A percentile compares a stretch with the other conserved stretches of the same genome.
Conservation (phyloP, 805 yeast genomes). For the Saccharomycopsis sp. region DNA sequence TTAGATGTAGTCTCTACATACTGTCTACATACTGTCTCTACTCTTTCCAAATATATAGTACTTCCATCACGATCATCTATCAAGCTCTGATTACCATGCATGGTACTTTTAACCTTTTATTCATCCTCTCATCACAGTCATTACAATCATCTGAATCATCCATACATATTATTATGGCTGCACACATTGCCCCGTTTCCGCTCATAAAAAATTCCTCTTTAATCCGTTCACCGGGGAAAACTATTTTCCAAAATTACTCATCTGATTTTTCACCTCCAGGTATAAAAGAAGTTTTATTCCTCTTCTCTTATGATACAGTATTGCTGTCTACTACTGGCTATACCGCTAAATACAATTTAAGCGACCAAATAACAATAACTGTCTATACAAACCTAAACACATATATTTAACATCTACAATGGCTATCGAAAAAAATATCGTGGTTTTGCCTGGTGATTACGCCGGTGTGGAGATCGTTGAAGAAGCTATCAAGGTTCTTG, state of each 20-base stretch:
- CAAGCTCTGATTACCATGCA: too few species aligned
- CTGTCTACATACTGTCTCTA: too few species aligned
- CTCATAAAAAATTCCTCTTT: neutral
- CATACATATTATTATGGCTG: neutral
- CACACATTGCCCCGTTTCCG: neutral
- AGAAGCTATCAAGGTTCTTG: conserved; percentile 88
- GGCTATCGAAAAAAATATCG: conserved; percentile 52
- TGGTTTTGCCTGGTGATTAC: conserved; percentile 93
- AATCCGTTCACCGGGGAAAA: neutral
- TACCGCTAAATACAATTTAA: too few species aligned
- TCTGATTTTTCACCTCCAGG: neutral
- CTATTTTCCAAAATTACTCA: neutral
- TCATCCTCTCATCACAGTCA: neutral
- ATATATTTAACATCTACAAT: too few species aligned
- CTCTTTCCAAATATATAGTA: too few species aligned
- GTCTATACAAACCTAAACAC: too few species aligned
- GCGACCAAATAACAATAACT: too few species aligned
- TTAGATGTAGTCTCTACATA: too few species aligned
- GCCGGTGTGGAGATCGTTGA: conserved; percentile 86
- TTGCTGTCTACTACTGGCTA: neutral
- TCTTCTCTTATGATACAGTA: neutral
- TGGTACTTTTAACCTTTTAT: too few species aligned
- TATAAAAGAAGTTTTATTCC: neutral
- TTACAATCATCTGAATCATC: neutral
- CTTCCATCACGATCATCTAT: too few species aligned